Percentiles rank a stretch among this genome's conserved stretches.
phyloP scores from a whole-genome alignment of 768 basidiomycete genomes.

The Psilocybe azurescens region DNA sequence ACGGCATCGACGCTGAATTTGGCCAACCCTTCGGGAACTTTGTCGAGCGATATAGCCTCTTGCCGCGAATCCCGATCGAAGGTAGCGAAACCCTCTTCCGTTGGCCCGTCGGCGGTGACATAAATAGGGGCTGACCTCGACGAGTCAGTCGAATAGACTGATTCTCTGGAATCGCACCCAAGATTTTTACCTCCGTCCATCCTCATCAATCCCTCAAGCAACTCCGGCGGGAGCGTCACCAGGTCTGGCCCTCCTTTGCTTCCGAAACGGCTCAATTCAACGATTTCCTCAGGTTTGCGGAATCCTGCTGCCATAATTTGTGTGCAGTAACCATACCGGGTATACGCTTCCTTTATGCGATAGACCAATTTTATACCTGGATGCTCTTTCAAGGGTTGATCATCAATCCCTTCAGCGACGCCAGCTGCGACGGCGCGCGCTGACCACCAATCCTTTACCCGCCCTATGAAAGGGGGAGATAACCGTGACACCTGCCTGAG shows the following conservation, averaged over 20 bases:
- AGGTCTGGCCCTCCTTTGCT: conserved; percentile 32
- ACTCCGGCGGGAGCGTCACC: conserved; percentile 39
- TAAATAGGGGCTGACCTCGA: conserved; percentile 12
- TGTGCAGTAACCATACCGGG: conserved; percentile 27
- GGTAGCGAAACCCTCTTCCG: conserved; percentile 17
- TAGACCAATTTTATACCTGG: conserved; percentile 37
- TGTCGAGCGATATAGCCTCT: conserved; percentile 35
- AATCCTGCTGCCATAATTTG: conserved; percentile 43
- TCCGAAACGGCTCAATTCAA: conserved; percentile 34
- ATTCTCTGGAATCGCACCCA: not conserved
- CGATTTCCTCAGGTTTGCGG: conserved; percentile 35
- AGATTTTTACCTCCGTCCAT: conserved; percentile 13
- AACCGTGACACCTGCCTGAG: conserved; percentile 38
- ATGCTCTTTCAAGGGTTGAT: conserved; percentile 30
- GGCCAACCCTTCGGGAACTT: conserved; percentile 40
- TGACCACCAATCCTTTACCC: conserved; percentile 45
- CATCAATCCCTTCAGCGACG: conserved; percentile 13
- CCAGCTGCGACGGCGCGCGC: conserved; percentile 19
- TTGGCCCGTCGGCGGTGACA: conserved; percentile 15
- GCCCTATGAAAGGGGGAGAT: conserved; percentile 44
- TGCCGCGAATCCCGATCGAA: conserved; percentile 28
- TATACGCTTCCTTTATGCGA: conserved; percentile 31
- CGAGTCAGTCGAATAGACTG: not conserved
- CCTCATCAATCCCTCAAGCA: conserved; percentile 32
- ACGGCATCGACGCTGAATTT: conserved; percentile 39